Evolutionary conservation across 1,139 yeast genomes (phyloP).

Genomic region (Pneumocystis sp.): DNA sequence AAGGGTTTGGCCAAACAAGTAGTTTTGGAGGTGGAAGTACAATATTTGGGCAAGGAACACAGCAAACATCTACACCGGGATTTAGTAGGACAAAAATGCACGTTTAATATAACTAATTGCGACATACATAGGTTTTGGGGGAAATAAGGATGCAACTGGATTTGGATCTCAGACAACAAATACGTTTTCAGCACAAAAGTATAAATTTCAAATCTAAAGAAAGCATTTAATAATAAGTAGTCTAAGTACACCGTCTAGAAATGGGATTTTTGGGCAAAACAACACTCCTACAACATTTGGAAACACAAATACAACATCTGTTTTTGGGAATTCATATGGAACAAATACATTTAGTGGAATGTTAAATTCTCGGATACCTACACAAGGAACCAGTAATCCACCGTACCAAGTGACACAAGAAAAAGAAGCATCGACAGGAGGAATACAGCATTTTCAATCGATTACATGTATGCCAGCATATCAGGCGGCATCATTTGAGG

Average conservation of each 20-base stretch:
- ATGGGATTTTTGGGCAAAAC: not conserved
- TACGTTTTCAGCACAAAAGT: not conserved
- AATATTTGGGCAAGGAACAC: not conserved
- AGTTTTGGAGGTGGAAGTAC: not conserved
- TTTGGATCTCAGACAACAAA: not conserved
- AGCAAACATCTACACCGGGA: not conserved
- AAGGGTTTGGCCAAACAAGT: not conserved
- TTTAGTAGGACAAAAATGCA: not conserved
- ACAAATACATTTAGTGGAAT: conserved; percentile 12
- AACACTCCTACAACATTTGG: conserved; percentile 7
- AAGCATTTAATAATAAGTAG: not conserved
- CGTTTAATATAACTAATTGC: not conserved
- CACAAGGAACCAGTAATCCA: conserved; percentile 18
- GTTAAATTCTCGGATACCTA: conserved; percentile 8
- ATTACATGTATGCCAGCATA: conserved; percentile 87
- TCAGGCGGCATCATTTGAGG: conserved; percentile 66
- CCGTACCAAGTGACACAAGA: conserved; percentile 46
- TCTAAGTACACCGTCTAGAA: not conserved
- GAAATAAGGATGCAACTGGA: not conserved
- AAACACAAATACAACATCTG: conserved; percentile 1
- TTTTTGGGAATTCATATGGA: conserved; percentile 6
- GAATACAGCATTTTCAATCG: conserved; percentile 51
- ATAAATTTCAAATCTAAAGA: not conserved
- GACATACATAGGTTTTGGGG: not conserved
- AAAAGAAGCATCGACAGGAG: conserved; percentile 38